phyloP scores from a whole-genome alignment of 1,284 basidiomycete genomes.

The Sporisorium sorghi region DNA sequence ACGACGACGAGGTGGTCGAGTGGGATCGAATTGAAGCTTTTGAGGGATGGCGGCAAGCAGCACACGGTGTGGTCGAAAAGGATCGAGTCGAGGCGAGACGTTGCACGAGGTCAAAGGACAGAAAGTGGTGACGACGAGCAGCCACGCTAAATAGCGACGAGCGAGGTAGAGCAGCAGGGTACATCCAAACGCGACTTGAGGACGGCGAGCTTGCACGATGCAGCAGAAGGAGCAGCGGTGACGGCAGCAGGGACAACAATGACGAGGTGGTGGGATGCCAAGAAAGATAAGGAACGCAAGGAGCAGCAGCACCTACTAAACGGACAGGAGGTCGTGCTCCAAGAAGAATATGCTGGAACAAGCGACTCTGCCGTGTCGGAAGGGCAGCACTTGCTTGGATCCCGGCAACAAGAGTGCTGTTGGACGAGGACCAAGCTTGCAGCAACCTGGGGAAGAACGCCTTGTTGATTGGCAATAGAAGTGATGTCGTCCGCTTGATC shows the following conservation, averaged over 20 bases:
- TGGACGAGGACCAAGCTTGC: background rate
- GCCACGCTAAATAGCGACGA: constrained; percentile 36
- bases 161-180: constrained; percentile 21
- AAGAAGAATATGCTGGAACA: background rate
- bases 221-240: background rate
- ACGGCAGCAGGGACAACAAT: background rate
- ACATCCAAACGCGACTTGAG: constrained; percentile 28
- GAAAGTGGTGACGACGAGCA: constrained; percentile 32
- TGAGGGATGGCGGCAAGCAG: constrained; percentile 7
- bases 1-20: constrained; percentile 15
- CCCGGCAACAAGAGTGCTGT: background rate
- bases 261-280: constrained; percentile 9
- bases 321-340: background rate
- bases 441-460: background rate
- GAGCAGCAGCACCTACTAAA: background rate
- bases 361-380: background rate
- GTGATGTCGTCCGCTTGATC: constrained; percentile 13
- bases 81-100: constrained; percentile 9
- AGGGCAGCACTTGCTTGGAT: too few relatives aligned
- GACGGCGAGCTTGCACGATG: constrained; percentile 4
- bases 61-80: constrained; percentile 13
- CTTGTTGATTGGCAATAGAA: background rate
- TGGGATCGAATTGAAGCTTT: constrained; percentile 23
- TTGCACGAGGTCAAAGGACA: constrained; percentile 13
- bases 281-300: constrained; percentile 28